These are phyloP conservation scores for Aspergillus persii DNA, from an alignment of 2,329 filamentous ascomycete genomes.

Conservation along the genomic window DNA sequence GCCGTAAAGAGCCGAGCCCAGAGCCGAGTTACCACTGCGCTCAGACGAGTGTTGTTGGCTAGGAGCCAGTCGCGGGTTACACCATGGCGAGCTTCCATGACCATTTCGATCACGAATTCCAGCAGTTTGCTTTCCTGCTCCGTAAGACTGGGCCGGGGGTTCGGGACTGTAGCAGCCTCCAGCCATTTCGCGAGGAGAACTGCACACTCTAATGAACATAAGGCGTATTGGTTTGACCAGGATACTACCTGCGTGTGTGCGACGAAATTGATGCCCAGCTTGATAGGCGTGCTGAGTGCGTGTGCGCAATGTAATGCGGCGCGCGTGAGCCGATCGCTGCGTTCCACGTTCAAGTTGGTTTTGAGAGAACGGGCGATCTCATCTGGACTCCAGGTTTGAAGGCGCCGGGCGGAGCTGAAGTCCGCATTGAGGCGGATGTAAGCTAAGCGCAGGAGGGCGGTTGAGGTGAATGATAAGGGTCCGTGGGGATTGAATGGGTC, in stretches of 20 bases:
- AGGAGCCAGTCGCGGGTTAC: constrained; percentile 31
- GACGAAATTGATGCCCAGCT: constrained; percentile 55
- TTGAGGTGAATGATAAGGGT: constrained; percentile 34
- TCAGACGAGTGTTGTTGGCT: constrained; percentile 31
- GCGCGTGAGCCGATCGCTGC: constrained; percentile 45
- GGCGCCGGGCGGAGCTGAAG: constrained; percentile 31
- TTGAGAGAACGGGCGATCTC: constrained; percentile 31
- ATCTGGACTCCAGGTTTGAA: constrained; percentile 33
- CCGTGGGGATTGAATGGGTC: constrained; percentile 35
- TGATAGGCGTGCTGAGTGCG: constrained; percentile 55
- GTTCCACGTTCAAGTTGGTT: constrained; percentile 39
- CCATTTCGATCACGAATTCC: constrained; percentile 38
- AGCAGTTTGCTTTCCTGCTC: constrained; percentile 33
- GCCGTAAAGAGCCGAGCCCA: constrained; percentile 37
- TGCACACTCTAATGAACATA: constrained; percentile 56
- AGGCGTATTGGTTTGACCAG: constrained; percentile 57
- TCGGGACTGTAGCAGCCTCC: constrained; percentile 28
- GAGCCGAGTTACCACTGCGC: constrained; percentile 31
- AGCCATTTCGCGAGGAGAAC: constrained; percentile 52
- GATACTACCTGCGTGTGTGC: constrained; percentile 56
- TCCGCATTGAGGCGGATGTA: constrained; percentile 37
- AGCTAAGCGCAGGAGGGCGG: constrained; percentile 31
- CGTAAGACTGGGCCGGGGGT: constrained; percentile 26
- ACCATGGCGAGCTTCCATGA: constrained; percentile 35
- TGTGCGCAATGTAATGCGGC: constrained; percentile 56